Conservation (phyloP, 768 basidiomycete species). For the Lepiota brunneoincarnata region DNA sequence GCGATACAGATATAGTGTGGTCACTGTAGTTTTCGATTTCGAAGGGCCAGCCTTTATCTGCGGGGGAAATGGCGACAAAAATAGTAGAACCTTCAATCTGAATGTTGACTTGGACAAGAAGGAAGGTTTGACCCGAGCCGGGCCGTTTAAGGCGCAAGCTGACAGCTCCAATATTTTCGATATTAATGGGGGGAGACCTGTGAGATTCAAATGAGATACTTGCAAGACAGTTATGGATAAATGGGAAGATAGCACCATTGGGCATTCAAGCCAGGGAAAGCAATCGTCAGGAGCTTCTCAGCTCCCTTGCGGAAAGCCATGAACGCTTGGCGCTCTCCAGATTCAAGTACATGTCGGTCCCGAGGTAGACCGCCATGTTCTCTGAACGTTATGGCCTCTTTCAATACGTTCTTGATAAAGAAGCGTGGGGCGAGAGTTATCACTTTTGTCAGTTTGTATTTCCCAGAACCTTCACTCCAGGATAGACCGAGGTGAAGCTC, state of each 20-base stretch:
- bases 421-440: conserved; percentile 91
- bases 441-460: conserved; percentile 95
- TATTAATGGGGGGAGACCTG: conserved; percentile 92
- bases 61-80: conserved; percentile 71
- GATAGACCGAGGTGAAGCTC: conserved; percentile 84
- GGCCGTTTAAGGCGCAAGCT: conserved; percentile 64
- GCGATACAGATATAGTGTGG: conserved; percentile 61
- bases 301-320: conserved; percentile 62
- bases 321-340: conserved; percentile 69
- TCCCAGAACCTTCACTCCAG: conserved; percentile 92
- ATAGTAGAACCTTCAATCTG: conserved; percentile 85
- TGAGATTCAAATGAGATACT: neutral
- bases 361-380: conserved; percentile 75
- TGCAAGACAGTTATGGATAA: conserved; percentile 3
- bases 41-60: conserved; percentile 84
- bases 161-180: conserved; percentile 85
- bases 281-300: conserved; percentile 78
- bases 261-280: conserved; percentile 81
- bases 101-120: conserved; percentile 73
- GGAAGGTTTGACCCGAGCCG: conserved; percentile 31
- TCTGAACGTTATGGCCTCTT: conserved; percentile 70
- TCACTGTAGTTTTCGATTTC: conserved; percentile 87
- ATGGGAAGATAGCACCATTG: conserved; percentile 57
- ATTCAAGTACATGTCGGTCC: conserved; percentile 57
- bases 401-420: conserved; percentile 79